Conservation (phyloP, 2,329 filamentous ascomycete genomes). For the Colletotrichum sidae region DNA sequence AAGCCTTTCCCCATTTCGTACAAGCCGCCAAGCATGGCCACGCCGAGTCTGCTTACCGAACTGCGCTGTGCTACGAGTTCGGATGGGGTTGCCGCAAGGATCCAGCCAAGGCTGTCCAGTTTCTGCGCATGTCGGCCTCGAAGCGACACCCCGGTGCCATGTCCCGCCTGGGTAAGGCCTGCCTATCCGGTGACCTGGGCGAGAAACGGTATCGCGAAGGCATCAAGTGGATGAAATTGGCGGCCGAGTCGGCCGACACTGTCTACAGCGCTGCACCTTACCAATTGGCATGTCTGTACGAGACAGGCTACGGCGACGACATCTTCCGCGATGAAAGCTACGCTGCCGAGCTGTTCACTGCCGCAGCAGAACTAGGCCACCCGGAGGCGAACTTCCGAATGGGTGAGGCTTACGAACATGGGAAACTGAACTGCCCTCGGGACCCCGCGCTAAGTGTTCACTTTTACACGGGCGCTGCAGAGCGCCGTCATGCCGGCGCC, state of each 20-base stretch:
- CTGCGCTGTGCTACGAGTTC: conserved; percentile 96
- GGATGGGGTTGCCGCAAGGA: conserved; percentile 96
- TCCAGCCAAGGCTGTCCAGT: conserved; percentile 91
- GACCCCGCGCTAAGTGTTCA: conserved; percentile 95
- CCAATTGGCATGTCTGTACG: conserved; percentile 88
- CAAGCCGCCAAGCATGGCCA: conserved; percentile 97
- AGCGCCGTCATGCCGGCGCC: conserved; percentile 82
- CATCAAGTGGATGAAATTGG: conserved; percentile 95
- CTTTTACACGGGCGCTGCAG: conserved; percentile 94
- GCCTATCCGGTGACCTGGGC: conserved; percentile 89
- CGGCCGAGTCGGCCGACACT: conserved; percentile 85
- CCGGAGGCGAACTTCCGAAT: conserved; percentile 86
- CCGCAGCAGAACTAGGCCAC: conserved; percentile 92
- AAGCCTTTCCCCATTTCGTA: conserved; percentile 92
- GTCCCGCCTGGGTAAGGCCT: conserved; percentile 90
- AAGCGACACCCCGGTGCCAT: conserved; percentile 97
- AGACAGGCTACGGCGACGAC: conserved; percentile 93
- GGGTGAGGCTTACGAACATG: conserved; percentile 98
- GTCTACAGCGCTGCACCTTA: conserved; percentile 96
- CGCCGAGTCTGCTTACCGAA: conserved; percentile 93
- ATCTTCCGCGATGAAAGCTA: conserved; percentile 92
- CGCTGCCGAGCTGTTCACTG: conserved; percentile 92
- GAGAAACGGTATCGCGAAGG: conserved; percentile 89
- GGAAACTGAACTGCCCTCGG: conserved; percentile 84
- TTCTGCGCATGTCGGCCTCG: conserved; percentile 87